Evolutionary conservation across 768 basidiomycete genomes (phyloP).

Genomic region (Auricularia heimuer): DNA sequence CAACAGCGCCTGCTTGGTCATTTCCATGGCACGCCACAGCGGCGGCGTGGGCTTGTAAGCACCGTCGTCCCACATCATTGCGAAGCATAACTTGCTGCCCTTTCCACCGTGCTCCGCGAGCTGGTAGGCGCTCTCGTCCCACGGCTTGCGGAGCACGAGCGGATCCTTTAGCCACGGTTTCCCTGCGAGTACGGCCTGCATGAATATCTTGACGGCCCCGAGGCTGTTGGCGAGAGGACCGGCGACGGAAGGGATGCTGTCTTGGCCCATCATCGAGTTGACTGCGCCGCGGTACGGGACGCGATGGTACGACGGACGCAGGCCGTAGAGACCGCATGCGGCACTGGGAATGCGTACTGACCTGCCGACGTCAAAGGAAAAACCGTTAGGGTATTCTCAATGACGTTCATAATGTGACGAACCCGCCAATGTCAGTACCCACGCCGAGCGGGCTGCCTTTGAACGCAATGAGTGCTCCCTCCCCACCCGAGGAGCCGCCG

Average conservation of each 20-base stretch:
- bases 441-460: conserved; percentile 46
- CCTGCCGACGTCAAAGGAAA: conserved; percentile 22
- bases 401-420: conserved; percentile 7
- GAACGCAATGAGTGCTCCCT: conserved; percentile 64
- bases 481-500: conserved; percentile 82
- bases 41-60: conserved; percentile 55
- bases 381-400: too few relatives aligned
- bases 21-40: conserved; percentile 46
- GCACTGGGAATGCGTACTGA: conserved; percentile 66
- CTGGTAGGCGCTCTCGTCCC: conserved; percentile 50
- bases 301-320: conserved; percentile 60
- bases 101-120: conserved; percentile 43
- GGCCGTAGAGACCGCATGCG: conserved; percentile 60
- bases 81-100: conserved; percentile 43
- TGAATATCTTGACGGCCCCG: conserved; percentile 52
- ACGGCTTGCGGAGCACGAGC: conserved; percentile 42
- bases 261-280: conserved; percentile 62
- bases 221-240: conserved; percentile 60
- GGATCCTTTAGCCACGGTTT: conserved; percentile 65
- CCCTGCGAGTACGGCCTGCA: conserved; percentile 47
- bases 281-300: conserved; percentile 57
- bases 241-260: conserved; percentile 59
- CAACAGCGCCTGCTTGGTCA: conserved; percentile 43
- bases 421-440: conserved; percentile 79
- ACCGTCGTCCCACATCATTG: conserved; percentile 59